These are phyloP conservation scores for Fraxinus albicans DNA, from an alignment of 305 asterid genomes.

Conservation along the genomic window DNA sequence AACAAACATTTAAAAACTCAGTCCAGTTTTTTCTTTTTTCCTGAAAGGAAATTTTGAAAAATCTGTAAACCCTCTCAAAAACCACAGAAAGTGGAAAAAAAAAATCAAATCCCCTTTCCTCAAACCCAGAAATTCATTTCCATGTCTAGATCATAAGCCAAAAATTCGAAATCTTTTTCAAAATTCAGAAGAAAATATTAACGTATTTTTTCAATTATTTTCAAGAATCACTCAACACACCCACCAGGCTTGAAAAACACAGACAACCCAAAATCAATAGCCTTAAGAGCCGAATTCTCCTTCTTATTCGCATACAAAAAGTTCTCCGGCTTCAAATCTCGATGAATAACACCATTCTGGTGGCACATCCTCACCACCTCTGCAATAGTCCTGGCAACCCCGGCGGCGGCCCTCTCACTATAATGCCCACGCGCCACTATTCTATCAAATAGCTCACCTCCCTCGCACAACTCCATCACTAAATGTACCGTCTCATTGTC, in stretches of 20 bases:
- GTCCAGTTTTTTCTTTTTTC: background rate
- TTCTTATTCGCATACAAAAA: conserved; percentile 85
- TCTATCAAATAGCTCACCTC: conserved; percentile 90
- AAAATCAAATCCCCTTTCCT: background rate
- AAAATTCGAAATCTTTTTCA: background rate
- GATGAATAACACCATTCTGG: conserved; percentile 85
- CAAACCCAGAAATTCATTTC: background rate
- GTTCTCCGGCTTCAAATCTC: conserved; percentile 99
- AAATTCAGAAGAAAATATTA: background rate
- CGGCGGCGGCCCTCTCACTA: conserved; percentile 92
- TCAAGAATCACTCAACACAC: background rate
- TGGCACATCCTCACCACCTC: conserved; percentile 96
- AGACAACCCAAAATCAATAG: conserved; percentile 22
- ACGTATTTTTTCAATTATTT: background rate
- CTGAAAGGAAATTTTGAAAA: background rate
- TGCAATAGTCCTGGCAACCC: conserved; percentile 71
- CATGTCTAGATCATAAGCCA: background rate
- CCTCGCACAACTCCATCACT: conserved; percentile 97
- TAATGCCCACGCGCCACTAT: conserved; percentile 97
- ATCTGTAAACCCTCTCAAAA: background rate
- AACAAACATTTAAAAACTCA: background rate
- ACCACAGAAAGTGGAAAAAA: background rate
- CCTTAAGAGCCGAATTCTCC: conserved; percentile 87
- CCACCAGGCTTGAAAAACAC: conserved; percentile 89
- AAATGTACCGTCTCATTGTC: conserved; percentile 91